A percentile compares a stretch with the other conserved stretches of the same genome.
phyloP scores from a whole-genome alignment of 345 rosid genomes.

The Eucalyptus erythrocorys region DNA sequence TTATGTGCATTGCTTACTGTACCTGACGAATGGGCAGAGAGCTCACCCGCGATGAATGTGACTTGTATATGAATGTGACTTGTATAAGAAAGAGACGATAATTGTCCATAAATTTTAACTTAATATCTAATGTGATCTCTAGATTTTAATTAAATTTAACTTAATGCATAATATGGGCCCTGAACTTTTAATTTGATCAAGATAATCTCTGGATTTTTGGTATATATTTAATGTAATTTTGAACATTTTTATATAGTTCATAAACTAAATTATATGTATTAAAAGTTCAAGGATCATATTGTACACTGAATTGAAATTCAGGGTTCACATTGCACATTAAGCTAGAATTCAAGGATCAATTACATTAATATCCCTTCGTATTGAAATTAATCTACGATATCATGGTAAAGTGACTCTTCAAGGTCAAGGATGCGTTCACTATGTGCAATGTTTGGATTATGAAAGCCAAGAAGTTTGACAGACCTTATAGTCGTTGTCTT shows the following conservation, averaged over 20 bases:
- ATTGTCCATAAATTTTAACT: neutral
- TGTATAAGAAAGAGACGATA: neutral
- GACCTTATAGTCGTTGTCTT: neutral
- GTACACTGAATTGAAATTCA: rapidly evolving
- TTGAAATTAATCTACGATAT: neutral
- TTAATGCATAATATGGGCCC: too few relatives aligned
- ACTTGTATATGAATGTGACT: neutral
- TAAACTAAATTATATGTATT: neutral
- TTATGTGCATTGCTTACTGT: neutral
- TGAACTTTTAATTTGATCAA: too few relatives aligned
- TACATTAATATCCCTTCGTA: too few relatives aligned
- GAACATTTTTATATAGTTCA: too few relatives aligned
- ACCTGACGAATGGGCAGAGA: neutral
- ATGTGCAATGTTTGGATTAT: neutral
- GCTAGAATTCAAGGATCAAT: too few relatives aligned
- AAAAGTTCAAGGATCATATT: too few relatives aligned
- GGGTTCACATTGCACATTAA: neutral
- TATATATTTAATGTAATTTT: too few relatives aligned
- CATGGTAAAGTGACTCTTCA: neutral
- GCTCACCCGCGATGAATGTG: neutral
- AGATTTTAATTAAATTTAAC: too few relatives aligned
- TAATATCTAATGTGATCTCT: too few relatives aligned
- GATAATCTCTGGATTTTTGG: too few relatives aligned
- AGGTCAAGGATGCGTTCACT: neutral
- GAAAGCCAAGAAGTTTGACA: neutral